These are phyloP conservation scores for Tylopilus intermedius DNA, from an alignment of 768 basidiomycete species.

Conservation along the genomic window DNA sequence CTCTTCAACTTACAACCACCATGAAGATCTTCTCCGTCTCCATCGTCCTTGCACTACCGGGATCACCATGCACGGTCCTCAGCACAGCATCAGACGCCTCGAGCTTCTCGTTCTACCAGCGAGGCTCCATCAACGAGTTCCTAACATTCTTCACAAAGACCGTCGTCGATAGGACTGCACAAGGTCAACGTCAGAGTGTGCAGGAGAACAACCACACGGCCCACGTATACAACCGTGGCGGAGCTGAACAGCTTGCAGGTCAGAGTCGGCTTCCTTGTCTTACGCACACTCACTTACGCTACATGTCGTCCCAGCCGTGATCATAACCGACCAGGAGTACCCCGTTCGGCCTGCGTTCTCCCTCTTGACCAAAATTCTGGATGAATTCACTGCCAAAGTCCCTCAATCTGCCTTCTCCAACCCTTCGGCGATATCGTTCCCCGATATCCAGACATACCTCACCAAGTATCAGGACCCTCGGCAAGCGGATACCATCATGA, in stretches of 20 bases:
- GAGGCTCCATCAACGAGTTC: conserved; percentile 83
- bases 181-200: conserved; percentile 88
- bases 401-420: conserved; percentile 65
- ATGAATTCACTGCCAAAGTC: conserved; percentile 83
- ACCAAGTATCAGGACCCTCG: conserved; percentile 94
- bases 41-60: conserved; percentile 62
- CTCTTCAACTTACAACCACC: conserved; percentile 15
- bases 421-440: conserved; percentile 69
- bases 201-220: conserved; percentile 92
- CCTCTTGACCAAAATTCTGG: conserved; percentile 84
- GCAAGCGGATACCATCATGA: conserved; percentile 97
- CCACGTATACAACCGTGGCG: conserved; percentile 88
- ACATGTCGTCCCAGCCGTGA: conserved; percentile 54
- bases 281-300: not conserved
- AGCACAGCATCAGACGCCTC: conserved; percentile 73
- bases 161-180: conserved; percentile 79
- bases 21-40: conserved; percentile 91
- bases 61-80: conserved; percentile 60
- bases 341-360: conserved; percentile 96
- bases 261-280: conserved; percentile 19
- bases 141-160: conserved; percentile 93
- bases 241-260: conserved; percentile 84
- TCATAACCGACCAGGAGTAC: conserved; percentile 94
- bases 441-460: conserved; percentile 69
- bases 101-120: conserved; percentile 92